Conservation (phyloP, 352 stramenopile genomes). For the Phytophthora foliorum region DNA sequence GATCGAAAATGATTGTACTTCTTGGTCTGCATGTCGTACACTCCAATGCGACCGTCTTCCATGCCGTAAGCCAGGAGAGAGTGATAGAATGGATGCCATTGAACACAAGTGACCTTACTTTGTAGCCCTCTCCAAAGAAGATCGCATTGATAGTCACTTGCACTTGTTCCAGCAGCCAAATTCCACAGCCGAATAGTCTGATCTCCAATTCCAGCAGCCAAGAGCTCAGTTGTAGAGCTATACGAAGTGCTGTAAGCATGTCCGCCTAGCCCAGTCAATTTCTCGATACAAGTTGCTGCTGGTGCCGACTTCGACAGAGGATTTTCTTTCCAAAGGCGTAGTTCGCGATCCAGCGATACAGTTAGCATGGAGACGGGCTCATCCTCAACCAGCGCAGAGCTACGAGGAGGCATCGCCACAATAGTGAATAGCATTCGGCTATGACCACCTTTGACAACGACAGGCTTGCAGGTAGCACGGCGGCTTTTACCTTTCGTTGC, state of each 20-base stretch:
- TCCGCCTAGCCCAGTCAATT: conserved; percentile 64
- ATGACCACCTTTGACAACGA: conserved; percentile 70
- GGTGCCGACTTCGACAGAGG: conserved; percentile 3
- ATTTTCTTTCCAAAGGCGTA: conserved; percentile 67
- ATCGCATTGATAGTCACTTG: conserved; percentile 46
- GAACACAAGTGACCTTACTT: conserved; percentile 77
- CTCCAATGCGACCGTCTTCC: conserved; percentile 71
- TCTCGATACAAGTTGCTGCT: conserved; percentile 47
- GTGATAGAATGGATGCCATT: conserved; percentile 68
- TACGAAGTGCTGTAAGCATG: conserved; percentile 69
- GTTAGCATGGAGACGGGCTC: conserved; percentile 50
- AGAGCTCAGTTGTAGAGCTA: conserved; percentile 31
- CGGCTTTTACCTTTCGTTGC: conserved; percentile 33
- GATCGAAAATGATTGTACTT: conserved; percentile 63
- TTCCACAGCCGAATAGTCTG: conserved; percentile 81
- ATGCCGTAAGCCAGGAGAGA: conserved; percentile 71
- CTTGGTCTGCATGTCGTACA: conserved; percentile 67
- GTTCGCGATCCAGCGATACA: conserved; percentile 73
- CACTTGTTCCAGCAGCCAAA: conserved; percentile 24
- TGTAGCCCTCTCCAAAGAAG: conserved; percentile 84
- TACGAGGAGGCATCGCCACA: conserved; percentile 27
- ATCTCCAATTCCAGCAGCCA: conserved; percentile 75
- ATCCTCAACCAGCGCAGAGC: neutral
- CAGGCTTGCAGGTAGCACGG: conserved; percentile 43
- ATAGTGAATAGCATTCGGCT: conserved; percentile 77